phyloP scores from a whole-genome alignment of 2,329 filamentous ascomycete genomes.

The Aspergillus piperis region DNA sequence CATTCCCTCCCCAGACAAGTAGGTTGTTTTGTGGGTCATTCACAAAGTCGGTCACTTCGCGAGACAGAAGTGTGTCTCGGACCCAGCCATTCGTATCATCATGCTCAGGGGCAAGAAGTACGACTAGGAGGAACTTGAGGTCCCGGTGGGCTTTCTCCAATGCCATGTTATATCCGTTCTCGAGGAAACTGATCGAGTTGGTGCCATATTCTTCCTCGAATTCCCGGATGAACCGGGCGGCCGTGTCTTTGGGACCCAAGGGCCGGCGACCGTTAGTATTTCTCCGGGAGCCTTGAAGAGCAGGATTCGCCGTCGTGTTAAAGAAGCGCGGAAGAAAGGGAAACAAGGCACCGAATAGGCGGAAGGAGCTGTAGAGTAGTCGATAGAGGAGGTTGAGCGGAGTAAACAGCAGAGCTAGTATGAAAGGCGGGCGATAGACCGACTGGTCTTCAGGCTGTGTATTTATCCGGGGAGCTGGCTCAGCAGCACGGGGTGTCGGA shows the following conservation, averaged over 20 bases:
- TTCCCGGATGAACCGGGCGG: constrained; percentile 83
- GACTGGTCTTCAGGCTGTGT: constrained; percentile 69
- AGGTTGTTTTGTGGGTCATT: constrained; percentile 75
- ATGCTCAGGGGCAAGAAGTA: constrained; percentile 89
- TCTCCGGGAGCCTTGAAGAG: constrained; percentile 46
- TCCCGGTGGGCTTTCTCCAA: constrained; percentile 88
- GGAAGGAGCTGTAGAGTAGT: constrained; percentile 65
- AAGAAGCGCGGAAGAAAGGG: constrained; percentile 73
- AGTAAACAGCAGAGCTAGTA: constrained; percentile 75
- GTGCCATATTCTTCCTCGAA: constrained; percentile 91
- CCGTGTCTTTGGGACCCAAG: constrained; percentile 82
- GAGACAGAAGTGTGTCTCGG: constrained; percentile 75
- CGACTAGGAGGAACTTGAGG: constrained; percentile 84
- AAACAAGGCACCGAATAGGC: constrained; percentile 74
- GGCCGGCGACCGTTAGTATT: constrained; percentile 71
- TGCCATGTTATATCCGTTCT: constrained; percentile 88
- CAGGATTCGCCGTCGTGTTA: constrained; percentile 49
- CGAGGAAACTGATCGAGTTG: constrained; percentile 69
- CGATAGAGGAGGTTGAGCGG: constrained; percentile 79
- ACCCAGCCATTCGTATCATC: constrained; percentile 86
- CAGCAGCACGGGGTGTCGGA: constrained; percentile 50
- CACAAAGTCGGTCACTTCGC: constrained; percentile 72
- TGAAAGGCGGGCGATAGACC: constrained; percentile 69
- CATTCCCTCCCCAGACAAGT: constrained; percentile 88
- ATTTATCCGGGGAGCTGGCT: constrained; percentile 79